Evolutionary conservation across 1,284 basidiomycete species (phyloP).

Genomic region (Anthracocystis panici-leucophaei): DNA sequence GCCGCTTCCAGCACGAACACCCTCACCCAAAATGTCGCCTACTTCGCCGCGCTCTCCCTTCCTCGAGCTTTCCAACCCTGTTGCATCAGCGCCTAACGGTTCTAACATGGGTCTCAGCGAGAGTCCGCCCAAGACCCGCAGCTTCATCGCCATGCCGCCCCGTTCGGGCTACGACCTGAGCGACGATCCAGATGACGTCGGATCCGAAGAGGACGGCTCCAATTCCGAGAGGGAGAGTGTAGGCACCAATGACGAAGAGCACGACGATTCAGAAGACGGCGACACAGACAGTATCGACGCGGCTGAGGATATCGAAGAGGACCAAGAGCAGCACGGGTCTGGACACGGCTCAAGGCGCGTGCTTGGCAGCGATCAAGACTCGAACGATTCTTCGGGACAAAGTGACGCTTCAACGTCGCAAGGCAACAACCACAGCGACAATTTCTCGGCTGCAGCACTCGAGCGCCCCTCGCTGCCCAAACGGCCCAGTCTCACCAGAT

Average conservation of each 20-base stretch:
- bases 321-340: slow-evolving; percentile 15
- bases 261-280: slow-evolving; percentile 49
- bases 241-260: slow-evolving; percentile 60
- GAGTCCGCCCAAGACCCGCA: slow-evolving; percentile 67
- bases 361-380: background rate
- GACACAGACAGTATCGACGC: slow-evolving; percentile 41
- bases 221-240: slow-evolving; percentile 60
- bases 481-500: slow-evolving; percentile 59
- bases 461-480: slow-evolving; percentile 48
- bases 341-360: background rate
- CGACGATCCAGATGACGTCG: slow-evolving; percentile 68
- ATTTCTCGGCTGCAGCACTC: background rate
- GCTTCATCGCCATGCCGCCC: slow-evolving; percentile 69
- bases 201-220: slow-evolving; percentile 67
- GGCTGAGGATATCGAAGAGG: slow-evolving; percentile 28
- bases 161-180: slow-evolving; percentile 68
- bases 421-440: background rate
- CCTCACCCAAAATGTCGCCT: slow-evolving; percentile 46
- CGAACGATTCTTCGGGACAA: background rate
- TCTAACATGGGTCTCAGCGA: slow-evolving; percentile 46
- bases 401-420: background rate
- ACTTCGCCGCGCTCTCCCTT: slow-evolving; percentile 46
- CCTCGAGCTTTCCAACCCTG: slow-evolving; percentile 34
- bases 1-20: slow-evolving; percentile 34
- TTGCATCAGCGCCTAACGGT: slow-evolving; percentile 13